phyloP scores from a whole-genome alignment of 345 rosid genomes.

The Brassica napus region Da-Ae NC_063439.1:10172001-10172500 shows the following conservation, averaged over 20 bases:
- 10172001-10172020: conserved; percentile 75
- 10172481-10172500: conserved; percentile 87
- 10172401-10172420: neutral
- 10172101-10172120: conserved; percentile 84
- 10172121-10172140: conserved; percentile 74
- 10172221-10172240: conserved; percentile 68
- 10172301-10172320: conserved; percentile 61
- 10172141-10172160: conserved; percentile 76
- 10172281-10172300: conserved; percentile 64
- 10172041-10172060: conserved; percentile 55
- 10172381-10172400: neutral
- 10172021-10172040: conserved; percentile 65
- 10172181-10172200: conserved; percentile 81
- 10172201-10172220: conserved; percentile 83
- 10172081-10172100: conserved; percentile 80
- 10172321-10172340: conserved; percentile 90
- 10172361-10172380: neutral
- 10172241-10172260: conserved; percentile 93
- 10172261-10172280: conserved; percentile 88
- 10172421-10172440: conserved; percentile 25
- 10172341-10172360: conserved; percentile 75
- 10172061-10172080: conserved; percentile 71
- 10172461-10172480: conserved; percentile 75
- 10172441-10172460: conserved; percentile 46
- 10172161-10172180: conserved; percentile 76